Base-by-base conservation (phyloP, 2,329 filamentous ascomycete genomes). In the Trichoderma atroviride region DNA sequence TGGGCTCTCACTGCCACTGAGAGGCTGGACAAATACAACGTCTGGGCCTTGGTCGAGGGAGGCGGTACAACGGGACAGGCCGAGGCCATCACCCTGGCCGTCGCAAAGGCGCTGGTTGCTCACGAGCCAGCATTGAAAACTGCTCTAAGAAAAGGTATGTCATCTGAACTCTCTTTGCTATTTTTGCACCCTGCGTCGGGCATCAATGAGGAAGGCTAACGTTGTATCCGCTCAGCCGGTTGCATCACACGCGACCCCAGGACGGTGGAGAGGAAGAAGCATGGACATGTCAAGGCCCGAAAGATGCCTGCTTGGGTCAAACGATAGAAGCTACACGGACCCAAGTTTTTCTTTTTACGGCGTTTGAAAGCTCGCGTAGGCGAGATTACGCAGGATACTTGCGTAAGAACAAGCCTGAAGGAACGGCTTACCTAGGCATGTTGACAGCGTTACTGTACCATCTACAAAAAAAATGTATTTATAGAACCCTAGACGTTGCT, bases 261-360 rank as follows among this genome's bases (percentile, higher is more conserved):
- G 83, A 90, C 86, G 77, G 96, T 99, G 74, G 96, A 99, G 84
- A 95, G 96, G 80, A 99, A 99, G 90, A 98, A 99, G 88, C 89
- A 93, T 69, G 96, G 96, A 75, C 93, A 93, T 78, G 82, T 97
- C 83, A 99, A 99, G 87, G 95, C 96, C 70, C 92, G 96, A 83
- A 99, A 99, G 89, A 96, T 92, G 89, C 95, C 95, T 71, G 88
- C 96, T 76, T 99, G 96, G 96, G 94, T 98, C 86, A 98, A 97
- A 89, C 83, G 87, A 83, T 89, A 85, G 64, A 59, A 31, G 31
- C 60, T 59, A 33, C 6, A 29, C 52, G 56, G 57, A 24, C 50
- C 33, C 37, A 29, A 35, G 33, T 35, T 13, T 35, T 53, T 55
- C 27, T 53, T 43, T 27, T 31, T 55, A 58, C 55, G 58, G 31